These are phyloP conservation scores for Pachysandra terminalis DNA, from an alignment of 164 flowering plant genomes.

Conservation along the genomic window DNA sequence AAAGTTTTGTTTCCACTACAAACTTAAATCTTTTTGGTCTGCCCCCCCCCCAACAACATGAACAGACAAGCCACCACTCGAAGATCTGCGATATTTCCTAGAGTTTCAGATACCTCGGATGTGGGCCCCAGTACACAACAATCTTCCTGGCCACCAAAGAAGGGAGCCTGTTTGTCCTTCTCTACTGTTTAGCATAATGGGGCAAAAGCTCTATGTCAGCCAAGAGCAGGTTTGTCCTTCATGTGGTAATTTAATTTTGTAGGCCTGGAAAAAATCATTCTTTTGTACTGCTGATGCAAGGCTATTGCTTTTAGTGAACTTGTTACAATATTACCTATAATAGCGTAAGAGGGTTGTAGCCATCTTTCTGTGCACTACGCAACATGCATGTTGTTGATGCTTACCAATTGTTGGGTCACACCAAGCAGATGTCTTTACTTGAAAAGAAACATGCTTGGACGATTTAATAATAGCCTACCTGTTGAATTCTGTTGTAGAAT, in stretches of 20 bases:
- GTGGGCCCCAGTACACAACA: conserved; percentile 39
- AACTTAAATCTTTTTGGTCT: conserved; percentile 1
- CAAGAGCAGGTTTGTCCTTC: conserved; percentile 20
- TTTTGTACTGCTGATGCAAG: too few species aligned
- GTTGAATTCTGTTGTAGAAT: too few species aligned
- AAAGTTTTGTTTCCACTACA: too few species aligned
- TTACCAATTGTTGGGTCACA: too few species aligned
- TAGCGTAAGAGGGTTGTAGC: not conserved
- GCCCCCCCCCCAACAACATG: not conserved
- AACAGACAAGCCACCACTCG: conserved; percentile 38
- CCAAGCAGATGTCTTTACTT: too few species aligned
- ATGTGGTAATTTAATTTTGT: not conserved
- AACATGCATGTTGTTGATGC: too few species aligned
- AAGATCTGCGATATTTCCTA: conserved; percentile 32
- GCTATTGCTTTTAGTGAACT: too few species aligned
- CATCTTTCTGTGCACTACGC: too few species aligned
- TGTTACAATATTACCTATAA: not conserved
- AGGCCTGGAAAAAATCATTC: not conserved
- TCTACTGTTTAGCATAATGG: conserved; percentile 35
- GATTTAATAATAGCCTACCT: too few species aligned
- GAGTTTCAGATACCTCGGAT: conserved; percentile 39
- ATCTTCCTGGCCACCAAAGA: conserved; percentile 28
- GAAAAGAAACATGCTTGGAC: too few species aligned
- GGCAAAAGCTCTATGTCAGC: conserved; percentile 38
- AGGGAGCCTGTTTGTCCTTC: conserved; percentile 21